Evolutionary conservation across 108 stramenopile species (phyloP).

Genomic region (Skeletonema menzelii): DNA sequence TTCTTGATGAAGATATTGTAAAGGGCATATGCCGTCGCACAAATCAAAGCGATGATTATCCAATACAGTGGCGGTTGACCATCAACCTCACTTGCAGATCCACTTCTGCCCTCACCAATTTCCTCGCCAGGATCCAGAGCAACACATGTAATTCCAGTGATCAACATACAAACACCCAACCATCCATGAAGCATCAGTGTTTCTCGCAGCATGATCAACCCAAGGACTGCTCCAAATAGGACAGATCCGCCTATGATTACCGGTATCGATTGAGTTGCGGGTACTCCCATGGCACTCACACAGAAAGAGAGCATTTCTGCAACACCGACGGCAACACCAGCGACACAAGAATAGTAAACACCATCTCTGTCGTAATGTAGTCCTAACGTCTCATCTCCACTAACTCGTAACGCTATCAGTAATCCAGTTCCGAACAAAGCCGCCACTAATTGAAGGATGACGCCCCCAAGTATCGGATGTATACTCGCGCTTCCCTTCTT

Average conservation of each 20-base stretch:
- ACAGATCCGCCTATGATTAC: constrained; percentile 73
- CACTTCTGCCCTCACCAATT: too few species aligned
- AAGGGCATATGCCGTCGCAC: constrained; percentile 60
- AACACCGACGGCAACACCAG: constrained; percentile 44
- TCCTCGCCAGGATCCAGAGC: constrained; percentile 45
- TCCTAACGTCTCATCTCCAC: constrained; percentile 4
- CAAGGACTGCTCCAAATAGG: constrained; percentile 65
- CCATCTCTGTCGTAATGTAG: constrained; percentile 19
- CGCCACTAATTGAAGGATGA: constrained; percentile 75
- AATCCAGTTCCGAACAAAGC: constrained; percentile 56
- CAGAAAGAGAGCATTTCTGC: constrained; percentile 73
- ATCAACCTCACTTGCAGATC: too few species aligned
- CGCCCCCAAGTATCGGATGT: constrained; percentile 72
- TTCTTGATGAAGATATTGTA: constrained; percentile 72
- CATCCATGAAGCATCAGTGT: constrained; percentile 52
- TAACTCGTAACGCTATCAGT: constrained; percentile 7
- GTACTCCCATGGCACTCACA: constrained; percentile 64
- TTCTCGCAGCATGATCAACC: constrained; percentile 47
- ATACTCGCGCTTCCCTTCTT: constrained; percentile 66
- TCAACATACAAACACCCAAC: constrained; percentile 56
- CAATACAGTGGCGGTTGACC: constrained; percentile 7
- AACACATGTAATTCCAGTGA: constrained; percentile 58
- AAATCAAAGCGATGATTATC: constrained; percentile 52
- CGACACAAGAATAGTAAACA: constrained; percentile 10
- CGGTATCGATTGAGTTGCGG: constrained; percentile 69